Conservation (phyloP, 495 filamentous ascomycete species). For the Friedmanniomyces simplex region DNA sequence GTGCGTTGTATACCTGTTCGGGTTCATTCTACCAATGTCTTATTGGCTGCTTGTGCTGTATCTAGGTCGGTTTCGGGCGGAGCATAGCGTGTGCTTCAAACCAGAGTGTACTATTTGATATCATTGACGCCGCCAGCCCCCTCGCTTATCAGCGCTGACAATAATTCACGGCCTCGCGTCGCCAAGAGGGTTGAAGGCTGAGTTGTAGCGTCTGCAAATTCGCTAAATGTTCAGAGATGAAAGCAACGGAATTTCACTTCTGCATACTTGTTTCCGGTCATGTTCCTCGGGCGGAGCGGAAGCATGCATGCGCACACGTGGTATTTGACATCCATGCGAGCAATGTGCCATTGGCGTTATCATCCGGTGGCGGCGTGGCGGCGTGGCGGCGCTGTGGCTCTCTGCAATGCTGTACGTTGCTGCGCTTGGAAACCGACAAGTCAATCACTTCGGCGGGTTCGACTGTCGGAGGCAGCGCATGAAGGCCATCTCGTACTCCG, state of each 20-base stretch:
- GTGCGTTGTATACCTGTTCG: constrained; percentile 8
- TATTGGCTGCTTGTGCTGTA: not conserved
- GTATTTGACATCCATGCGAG: not conserved
- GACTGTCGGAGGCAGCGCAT: too few species aligned
- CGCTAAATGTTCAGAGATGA: not conserved
- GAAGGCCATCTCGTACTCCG: too few species aligned
- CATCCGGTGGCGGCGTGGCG: too few species aligned
- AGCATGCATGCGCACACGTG: not conserved
- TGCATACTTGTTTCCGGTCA: not conserved
- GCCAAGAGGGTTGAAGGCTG: too few species aligned
- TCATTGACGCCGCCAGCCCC: not conserved
- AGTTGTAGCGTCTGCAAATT: too few species aligned
- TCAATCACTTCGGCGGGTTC: too few species aligned
- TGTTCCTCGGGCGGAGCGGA: not conserved
- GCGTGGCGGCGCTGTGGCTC: not conserved
- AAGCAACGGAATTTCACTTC: not conserved
- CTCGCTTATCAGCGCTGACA: not conserved
- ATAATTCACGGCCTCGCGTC: too few species aligned
- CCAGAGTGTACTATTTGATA: not conserved
- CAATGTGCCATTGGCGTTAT: too few species aligned
- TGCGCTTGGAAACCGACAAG: too few species aligned
- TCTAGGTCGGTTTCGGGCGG: not conserved
- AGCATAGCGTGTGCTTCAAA: constrained; percentile 2
- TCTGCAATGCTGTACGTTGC: too few species aligned
- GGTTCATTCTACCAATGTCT: not conserved